phyloP scores from a whole-genome alignment of 352 stramenopile genomes.

The Phytophthora rubi region DNA sequence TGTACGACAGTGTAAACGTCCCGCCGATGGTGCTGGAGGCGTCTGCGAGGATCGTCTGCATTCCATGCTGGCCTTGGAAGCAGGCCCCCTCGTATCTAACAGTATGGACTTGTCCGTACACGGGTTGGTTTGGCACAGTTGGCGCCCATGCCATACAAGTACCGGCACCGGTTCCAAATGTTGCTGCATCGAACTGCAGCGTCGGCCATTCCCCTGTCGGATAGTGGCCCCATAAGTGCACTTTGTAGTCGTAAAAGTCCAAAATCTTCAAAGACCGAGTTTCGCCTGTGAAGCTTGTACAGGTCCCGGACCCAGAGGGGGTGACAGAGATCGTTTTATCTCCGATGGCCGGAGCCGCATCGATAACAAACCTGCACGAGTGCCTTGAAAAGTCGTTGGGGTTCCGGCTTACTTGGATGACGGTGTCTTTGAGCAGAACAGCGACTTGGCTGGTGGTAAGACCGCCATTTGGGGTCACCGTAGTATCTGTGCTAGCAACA shows the following conservation, averaged over 20 bases:
- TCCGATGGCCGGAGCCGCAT: conserved; percentile 1
- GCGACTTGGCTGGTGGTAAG: conserved; percentile 44
- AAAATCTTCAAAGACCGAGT: conserved; percentile 59
- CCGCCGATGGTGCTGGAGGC: conserved; percentile 85
- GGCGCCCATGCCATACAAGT: conserved; percentile 46
- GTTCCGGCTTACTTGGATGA: conserved; percentile 80
- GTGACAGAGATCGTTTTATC: conserved; percentile 45
- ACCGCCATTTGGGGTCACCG: conserved; percentile 9
- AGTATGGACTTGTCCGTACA: conserved; percentile 67
- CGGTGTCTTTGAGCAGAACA: conserved; percentile 35
- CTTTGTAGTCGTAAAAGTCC: conserved; percentile 76
- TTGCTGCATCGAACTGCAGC: conserved; percentile 51
- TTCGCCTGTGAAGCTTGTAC: conserved; percentile 53
- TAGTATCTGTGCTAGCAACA: conserved; percentile 35
- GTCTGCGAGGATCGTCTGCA: conserved; percentile 79
- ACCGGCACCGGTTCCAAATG: conserved; percentile 38
- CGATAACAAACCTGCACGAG: conserved; percentile 64
- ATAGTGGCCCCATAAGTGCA: conserved; percentile 74
- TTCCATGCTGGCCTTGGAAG: conserved; percentile 47
- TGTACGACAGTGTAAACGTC: conserved; percentile 92
- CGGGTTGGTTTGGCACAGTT: conserved; percentile 37
- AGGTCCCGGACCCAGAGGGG: conserved; percentile 24
- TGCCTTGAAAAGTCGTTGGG: conserved; percentile 71
- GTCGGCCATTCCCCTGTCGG: conserved; percentile 77
- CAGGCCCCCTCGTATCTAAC: conserved; percentile 77